Evolutionary conservation across 345 rosid genomes (phyloP).

Genomic region (Brassica cretica): DNA sequence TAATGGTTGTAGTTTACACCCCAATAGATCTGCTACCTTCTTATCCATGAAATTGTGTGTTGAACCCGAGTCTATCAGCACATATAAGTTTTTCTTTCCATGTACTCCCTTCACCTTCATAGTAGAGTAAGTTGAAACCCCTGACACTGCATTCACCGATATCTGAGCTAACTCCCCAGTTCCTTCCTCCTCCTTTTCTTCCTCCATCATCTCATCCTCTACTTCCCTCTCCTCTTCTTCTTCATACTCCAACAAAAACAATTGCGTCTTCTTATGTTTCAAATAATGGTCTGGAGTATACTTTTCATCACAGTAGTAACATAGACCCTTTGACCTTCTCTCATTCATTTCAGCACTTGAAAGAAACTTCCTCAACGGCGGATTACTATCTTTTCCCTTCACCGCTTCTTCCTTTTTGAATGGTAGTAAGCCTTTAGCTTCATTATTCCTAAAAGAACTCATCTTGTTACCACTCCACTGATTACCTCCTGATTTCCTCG

Average conservation of each 20-base stretch:
- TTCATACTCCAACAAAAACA: not conserved
- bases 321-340: not conserved
- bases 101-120: too few species aligned
- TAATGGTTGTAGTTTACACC: too few species aligned
- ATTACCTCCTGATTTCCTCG: not conserved
- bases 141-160: too few species aligned
- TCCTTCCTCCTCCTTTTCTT: too few species aligned
- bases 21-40: too few species aligned
- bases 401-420: not conserved
- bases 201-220: not conserved
- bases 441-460: too few species aligned
- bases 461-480: not conserved
- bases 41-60: too few species aligned
- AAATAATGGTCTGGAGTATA: not conserved
- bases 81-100: too few species aligned
- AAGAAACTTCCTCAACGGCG: not conserved
- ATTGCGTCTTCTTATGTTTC: not conserved
- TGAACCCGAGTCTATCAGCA: too few species aligned
- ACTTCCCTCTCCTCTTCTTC: not conserved
- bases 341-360: not conserved
- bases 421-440: not conserved
- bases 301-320: not conserved
- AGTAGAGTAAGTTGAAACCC: too few species aligned
- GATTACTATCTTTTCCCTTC: not conserved
- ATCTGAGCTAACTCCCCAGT: not conserved